Base-by-base conservation (phyloP, 2,329 filamentous ascomycete genomes). In the Coccinonectria pachysandricola region DNA sequence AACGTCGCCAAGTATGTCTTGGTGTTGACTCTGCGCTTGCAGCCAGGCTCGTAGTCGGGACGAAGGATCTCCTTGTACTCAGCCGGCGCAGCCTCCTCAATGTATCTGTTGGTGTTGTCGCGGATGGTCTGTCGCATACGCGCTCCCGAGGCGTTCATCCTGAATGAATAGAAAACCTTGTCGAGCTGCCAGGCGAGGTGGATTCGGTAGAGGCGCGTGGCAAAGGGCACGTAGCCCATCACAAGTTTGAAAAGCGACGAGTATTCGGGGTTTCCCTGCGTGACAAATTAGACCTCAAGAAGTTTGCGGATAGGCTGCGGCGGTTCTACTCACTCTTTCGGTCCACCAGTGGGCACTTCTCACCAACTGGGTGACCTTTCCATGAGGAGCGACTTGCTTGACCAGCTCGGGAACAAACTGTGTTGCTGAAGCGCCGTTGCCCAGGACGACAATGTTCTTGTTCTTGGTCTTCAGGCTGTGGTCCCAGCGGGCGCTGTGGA, bases 261-360 rank as follows among this genome's bases (percentile, higher is more conserved):
- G 18, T 29, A 29, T 4, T 16, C 12, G 6, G 22, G 27, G 13
- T 29, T 29, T 9, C 27, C 22, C 22, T 29, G 20, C 7, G 7
- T n/a, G n/a, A n/a, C n/a, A n/a, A n/a, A n/a, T n/a, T n/a, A n/a
- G n/a, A n/a, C n/a, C n/a, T n/a, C n/a, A n/a, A n/a, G n/a, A n/a
- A n/a, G n/a, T n/a, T n/a, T n/a, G n/a, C n/a, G n/a, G n/a, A n/a
- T n/a, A n/a, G n/a, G n/a, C n/a, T n/a, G n/a, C n/a, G n/a, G n/a
- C n/a, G n/a, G n/a, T n/a, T n/a, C n/a, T n/a, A 14, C 28, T 26
- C 13, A 22, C 28, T 6, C 28, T n/a, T n/a, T 25, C 23, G 9
- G 28, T 30, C 28, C 23, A 30, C 28, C 28, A 30, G 17, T 30
- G 28, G 6, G 28, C 28, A 15, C 28, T 30, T 22, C 24, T 30